Evolutionary conservation across 352 stramenopile genomes (phyloP), one percentile per base, ranked within the genome.

Genomic region (Globisporangium viniferum): DNA sequence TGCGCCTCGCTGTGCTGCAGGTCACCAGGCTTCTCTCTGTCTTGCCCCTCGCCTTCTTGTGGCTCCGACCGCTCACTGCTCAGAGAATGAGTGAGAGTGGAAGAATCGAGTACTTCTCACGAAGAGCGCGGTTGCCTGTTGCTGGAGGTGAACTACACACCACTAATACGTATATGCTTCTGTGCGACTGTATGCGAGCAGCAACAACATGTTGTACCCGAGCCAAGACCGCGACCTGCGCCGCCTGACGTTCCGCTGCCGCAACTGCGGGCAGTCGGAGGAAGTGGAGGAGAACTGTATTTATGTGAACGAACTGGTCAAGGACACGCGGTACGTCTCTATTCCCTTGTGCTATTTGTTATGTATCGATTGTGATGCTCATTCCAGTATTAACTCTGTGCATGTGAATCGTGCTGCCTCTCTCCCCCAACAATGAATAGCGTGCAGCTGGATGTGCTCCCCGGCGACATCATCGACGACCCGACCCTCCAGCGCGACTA

Each of bases 131-230:
- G 20, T 22, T 39, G 27, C 20, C 7, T 27, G 18, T 15, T 27
- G 18, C 39, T 48, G 54, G 14, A 41, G 8, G 10, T 36, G 29
- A n/a, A n/a, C 3, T 48, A 4, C 14, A 20, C 15, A 12, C 6
- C 10, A 5, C 31, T 61, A 15, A 67, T 39, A 27, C 9, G 10
- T 46, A 12, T 18, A 12, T 46, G 39, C 12, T 22, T 35, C 5
- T 51, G 1, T 9, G 7, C 62, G 35, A 8, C 9, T 56, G 41
- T 39, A 24, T 55, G 49, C n/a, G 27, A 7, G 49, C 67, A 96
- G 88, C 86, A 96, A 96, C 81, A 96, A 96, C 76, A 96, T 96
- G 88, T 81, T 96, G 77, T 96, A 96, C 75, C 88, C 88, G 67
- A 94, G 86, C 63, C 88, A 96, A 72, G 88, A 96, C 77, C 88